These are phyloP conservation scores for Fistulifera solaris DNA, from an alignment of 108 stramenopile genomes.

Conservation along the genomic window DNA sequence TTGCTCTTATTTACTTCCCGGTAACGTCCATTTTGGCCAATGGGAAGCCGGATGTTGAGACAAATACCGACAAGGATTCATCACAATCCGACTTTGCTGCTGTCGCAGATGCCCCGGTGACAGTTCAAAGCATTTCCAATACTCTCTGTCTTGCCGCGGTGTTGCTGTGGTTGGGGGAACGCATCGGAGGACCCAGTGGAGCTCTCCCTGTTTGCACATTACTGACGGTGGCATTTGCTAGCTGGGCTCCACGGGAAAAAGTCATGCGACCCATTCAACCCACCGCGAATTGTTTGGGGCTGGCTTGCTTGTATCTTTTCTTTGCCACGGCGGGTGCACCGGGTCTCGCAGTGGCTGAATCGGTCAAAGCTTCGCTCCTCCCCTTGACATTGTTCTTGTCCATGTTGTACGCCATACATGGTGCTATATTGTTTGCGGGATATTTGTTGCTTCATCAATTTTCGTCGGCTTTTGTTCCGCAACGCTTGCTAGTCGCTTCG, in stretches of 20 bases:
- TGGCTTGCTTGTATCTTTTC: conserved; percentile 59
- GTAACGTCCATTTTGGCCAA: conserved; percentile 41
- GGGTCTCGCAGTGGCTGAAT: conserved; percentile 56
- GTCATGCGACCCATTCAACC: conserved; percentile 13
- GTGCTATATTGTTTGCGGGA: conserved; percentile 28
- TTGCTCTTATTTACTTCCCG: conserved; percentile 75
- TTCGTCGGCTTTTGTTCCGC: conserved; percentile 25
- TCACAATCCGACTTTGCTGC: neutral
- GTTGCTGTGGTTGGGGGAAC: conserved; percentile 39
- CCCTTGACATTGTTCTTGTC: conserved; percentile 51
- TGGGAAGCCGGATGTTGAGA: conserved; percentile 38
- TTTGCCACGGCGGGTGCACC: conserved; percentile 81
- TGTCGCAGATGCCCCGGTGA: conserved; percentile 4
- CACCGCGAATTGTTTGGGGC: conserved; percentile 41
- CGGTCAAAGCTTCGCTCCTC: conserved; percentile 42
- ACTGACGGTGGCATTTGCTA: conserved; percentile 48
- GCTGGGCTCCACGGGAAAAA: conserved; percentile 19
- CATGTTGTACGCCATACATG: conserved; percentile 57
- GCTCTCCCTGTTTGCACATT: conserved; percentile 57
- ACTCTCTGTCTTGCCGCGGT: conserved; percentile 38
- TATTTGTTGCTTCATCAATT: conserved; percentile 15
- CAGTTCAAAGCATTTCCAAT: conserved; percentile 27
- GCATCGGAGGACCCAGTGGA: conserved; percentile 15
- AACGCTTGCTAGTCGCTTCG: conserved; percentile 61
- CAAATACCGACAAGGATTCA: no score